A percentile compares a stretch with the other conserved stretches of the same genome.
Evolutionary conservation across 768 basidiomycete species (phyloP).

Genomic region (Tylopilus sp.): DNA sequence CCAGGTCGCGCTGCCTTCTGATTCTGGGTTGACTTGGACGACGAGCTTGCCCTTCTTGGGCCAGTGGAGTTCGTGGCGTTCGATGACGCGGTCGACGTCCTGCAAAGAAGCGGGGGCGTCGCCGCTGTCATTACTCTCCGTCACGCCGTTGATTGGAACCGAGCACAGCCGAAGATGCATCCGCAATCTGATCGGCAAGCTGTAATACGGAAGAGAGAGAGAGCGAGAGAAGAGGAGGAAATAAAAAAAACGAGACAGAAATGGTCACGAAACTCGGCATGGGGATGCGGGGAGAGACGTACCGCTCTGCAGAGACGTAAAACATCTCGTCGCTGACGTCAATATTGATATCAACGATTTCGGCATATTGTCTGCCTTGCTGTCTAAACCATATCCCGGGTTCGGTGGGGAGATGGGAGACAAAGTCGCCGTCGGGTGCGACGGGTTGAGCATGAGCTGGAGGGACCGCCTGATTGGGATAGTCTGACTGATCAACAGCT

Average conservation of each 20-base stretch:
- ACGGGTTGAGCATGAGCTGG: background rate
- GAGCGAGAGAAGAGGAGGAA: too few species aligned
- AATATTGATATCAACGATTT: constrained; percentile 23
- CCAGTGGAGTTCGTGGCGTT: constrained; percentile 34
- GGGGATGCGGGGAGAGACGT: constrained; percentile 1
- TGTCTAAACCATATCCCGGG: constrained; percentile 28
- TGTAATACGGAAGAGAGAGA: background rate
- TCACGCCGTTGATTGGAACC: constrained; percentile 3
- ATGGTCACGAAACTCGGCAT: background rate
- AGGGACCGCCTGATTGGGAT: background rate
- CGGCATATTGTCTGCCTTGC: constrained; percentile 15
- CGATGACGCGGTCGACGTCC: constrained; percentile 8
- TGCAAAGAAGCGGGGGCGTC: background rate
- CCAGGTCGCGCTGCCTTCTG: constrained; percentile 35
- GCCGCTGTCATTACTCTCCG: background rate
- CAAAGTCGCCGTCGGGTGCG: constrained; percentile 1
- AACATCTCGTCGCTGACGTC: constrained; percentile 23
- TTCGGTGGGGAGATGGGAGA: constrained; percentile 14
- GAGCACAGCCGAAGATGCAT: constrained; percentile 23
- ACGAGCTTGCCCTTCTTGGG: constrained; percentile 44
- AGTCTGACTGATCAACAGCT: constrained; percentile 1
- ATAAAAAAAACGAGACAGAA: background rate
- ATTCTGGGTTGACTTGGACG: constrained; percentile 42
- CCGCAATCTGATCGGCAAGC: constrained; percentile 12
- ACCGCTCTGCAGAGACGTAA: constrained; percentile 15